phyloP scores from a whole-genome alignment of 306 rosid species.

The Amphicarpaea edgeworthii region DNA sequence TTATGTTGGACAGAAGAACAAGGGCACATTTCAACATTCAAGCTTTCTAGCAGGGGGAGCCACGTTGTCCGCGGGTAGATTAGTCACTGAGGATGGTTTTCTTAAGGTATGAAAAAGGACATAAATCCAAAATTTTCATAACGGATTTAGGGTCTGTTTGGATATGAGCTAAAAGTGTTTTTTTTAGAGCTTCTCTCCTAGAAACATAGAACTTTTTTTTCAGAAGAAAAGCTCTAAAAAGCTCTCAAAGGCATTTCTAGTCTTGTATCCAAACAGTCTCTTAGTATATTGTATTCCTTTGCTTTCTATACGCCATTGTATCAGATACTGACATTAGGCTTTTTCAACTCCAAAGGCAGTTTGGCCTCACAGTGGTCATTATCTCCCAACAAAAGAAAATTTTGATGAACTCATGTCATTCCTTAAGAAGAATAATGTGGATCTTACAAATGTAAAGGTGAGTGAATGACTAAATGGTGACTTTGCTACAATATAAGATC shows the following conservation, averaged over 20 bases:
- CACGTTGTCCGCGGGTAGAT: slow-evolving; percentile 86
- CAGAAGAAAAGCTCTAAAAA: too few species aligned
- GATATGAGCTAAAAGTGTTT: too few species aligned
- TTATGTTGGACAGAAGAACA: slow-evolving; percentile 76
- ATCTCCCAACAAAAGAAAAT: slow-evolving; percentile 88
- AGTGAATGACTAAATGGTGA: slow-evolving; percentile 46
- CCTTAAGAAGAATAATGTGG: slow-evolving; percentile 67
- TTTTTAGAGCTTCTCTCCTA: too few species aligned
- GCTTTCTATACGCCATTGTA: not conserved
- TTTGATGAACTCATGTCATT: slow-evolving; percentile 71
- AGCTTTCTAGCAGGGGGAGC: slow-evolving; percentile 97
- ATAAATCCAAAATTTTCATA: not conserved
- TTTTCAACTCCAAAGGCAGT: slow-evolving; percentile 60
- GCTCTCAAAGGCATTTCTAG: too few species aligned
- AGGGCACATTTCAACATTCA: slow-evolving; percentile 94
- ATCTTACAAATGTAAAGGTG: slow-evolving; percentile 83
- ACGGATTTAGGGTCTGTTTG: too few species aligned
- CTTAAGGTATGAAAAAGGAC: slow-evolving; percentile 64
- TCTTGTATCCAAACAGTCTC: too few species aligned
- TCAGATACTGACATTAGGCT: slow-evolving; percentile 31
- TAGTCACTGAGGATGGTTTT: slow-evolving; percentile 69
- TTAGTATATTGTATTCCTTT: slow-evolving; percentile 8
- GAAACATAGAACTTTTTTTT: too few species aligned
- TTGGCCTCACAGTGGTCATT: slow-evolving; percentile 98
- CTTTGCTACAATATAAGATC: slow-evolving; percentile 9